Evolutionary conservation across 2,329 filamentous ascomycete genomes (phyloP).

Genomic region (Colletotrichum noveboracense): DNA sequence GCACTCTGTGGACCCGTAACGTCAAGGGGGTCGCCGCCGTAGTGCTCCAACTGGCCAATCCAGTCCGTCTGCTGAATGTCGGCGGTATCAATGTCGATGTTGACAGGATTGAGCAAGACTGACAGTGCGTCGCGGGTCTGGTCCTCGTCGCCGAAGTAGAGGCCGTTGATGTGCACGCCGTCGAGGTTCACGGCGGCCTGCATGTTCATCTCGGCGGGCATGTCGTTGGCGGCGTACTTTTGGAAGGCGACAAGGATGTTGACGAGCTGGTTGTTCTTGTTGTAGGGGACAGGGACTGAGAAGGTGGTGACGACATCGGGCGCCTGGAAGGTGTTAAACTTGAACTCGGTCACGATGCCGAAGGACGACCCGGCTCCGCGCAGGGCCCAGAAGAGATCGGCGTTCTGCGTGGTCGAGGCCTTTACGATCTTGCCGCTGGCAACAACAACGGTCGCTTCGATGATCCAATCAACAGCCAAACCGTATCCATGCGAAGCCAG

Average conservation of each 20-base stretch:
- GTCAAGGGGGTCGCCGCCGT: slow-evolving; percentile 21
- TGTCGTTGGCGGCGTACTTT: slow-evolving; percentile 23
- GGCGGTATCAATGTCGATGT: neutral
- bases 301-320: slow-evolving; percentile 36
- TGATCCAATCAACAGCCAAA: slow-evolving; percentile 38
- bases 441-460: slow-evolving; percentile 39
- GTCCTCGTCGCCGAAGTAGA: slow-evolving; percentile 29
- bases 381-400: slow-evolving; percentile 48
- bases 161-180: slow-evolving; percentile 28
- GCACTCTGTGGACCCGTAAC: slow-evolving; percentile 29
- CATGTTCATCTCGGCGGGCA: slow-evolving; percentile 32
- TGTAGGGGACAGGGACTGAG: neutral
- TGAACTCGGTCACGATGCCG: slow-evolving; percentile 43
- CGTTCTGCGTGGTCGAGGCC: slow-evolving; percentile 36
- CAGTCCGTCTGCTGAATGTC: slow-evolving; percentile 21
- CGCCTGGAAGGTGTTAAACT: slow-evolving; percentile 42
- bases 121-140: slow-evolving; percentile 15
- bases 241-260: slow-evolving; percentile 26
- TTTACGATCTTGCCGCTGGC: slow-evolving; percentile 37
- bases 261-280: neutral
- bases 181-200: slow-evolving; percentile 20
- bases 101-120: neutral
- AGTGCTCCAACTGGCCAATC: slow-evolving; percentile 27
- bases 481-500: slow-evolving; percentile 26
- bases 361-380: slow-evolving; percentile 47